Evolutionary conservation across 1,284 basidiomycete species (phyloP), one percentile per base, ranked within the genome.

Genomic region (Apiotrichum laibachii): DNA sequence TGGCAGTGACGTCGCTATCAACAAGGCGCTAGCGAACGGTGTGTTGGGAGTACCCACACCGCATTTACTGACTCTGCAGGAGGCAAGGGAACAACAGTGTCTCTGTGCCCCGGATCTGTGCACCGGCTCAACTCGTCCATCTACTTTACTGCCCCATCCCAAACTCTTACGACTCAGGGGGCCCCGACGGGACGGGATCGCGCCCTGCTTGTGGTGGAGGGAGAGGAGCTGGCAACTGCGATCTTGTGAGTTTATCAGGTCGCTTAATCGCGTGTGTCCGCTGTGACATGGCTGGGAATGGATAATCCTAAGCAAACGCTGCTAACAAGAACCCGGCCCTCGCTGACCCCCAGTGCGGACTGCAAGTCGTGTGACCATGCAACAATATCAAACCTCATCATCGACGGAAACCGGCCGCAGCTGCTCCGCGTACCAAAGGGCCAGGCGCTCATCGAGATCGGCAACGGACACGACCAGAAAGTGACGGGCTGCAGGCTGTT

Each of bases 391-490:
- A 72, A 73, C 5, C 62, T 80, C 12, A 67, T 75, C 34, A 64
- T 80, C 37, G 76, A 80, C 56, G 78, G 78, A 1, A 78, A 78
- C 55, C 62, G 78, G 49, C 77, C 78, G 2, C 62, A 70, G 19
- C 52, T 80, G 40, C 61, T 80, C 4, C 69, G 78, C 12, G 64
- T 80, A 21, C 70, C 70, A 9, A 57, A 62, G 43, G 77, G 77
- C 12, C 75, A 68, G 8, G 78, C 77, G 15, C 62, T 80, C 51
- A 61, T 80, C 21, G 75, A 76, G 55, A 57, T 77, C 50, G 78
- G 78, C 1, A 80, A 80, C 63, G 72, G 68, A 2, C 70, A 77
- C 34, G 64, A 63, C 6, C 78, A 80, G 60, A 53, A 60, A 2
- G 72, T 80, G 7, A 65, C 62, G 42, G 70, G 76, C 47, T 80